Conservation (phyloP, 768 basidiomycete species). For the Solioccasus polychromus region DNA sequence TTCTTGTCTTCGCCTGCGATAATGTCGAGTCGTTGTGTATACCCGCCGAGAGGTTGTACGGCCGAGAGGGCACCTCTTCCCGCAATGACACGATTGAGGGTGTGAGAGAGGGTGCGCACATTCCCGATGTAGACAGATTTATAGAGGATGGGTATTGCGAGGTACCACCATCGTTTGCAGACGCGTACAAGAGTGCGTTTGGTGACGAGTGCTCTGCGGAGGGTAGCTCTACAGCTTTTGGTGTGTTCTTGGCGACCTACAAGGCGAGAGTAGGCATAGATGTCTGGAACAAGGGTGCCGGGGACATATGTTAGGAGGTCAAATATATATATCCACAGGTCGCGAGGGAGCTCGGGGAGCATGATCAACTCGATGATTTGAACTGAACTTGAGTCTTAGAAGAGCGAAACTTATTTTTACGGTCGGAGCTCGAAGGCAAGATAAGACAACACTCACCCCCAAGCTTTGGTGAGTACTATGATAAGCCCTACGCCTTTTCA, state of each 20-base stretch:
- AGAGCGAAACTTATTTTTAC: too few species aligned
- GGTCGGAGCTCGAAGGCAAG: too few species aligned
- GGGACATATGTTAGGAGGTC: conserved; percentile 18
- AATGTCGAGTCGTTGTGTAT: too few species aligned
- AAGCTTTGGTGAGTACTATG: too few species aligned
- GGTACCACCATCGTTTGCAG: conserved; percentile 28
- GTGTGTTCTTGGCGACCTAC: conserved; percentile 9
- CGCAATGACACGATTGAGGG: conserved; percentile 8
- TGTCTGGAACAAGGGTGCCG: conserved; percentile 19
- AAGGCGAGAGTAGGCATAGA: conserved; percentile 15
- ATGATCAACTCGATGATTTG: too few species aligned
- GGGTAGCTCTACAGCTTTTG: background rate
- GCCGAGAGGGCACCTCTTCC: conserved; percentile 12
- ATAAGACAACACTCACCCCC: too few species aligned
- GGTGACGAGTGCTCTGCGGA: conserved; percentile 24
- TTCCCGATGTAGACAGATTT: conserved; percentile 21
- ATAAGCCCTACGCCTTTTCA: too few species aligned
- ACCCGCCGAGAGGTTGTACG: conserved; percentile 16
- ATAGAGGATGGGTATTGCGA: conserved; percentile 25
- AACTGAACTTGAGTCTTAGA: too few species aligned
- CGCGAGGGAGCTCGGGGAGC: conserved; percentile 23
- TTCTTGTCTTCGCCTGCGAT: conserved; percentile 16
- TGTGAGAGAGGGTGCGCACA: conserved; percentile 13
- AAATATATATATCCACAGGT: conserved; percentile 27
- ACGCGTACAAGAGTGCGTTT: conserved; percentile 27